A percentile compares a stretch with the other conserved stretches of the same genome.
These are phyloP conservation scores for Ilyonectria sp. DNA, from an alignment of 2,329 filamentous ascomycete genomes.

Conservation along the genomic window DNA sequence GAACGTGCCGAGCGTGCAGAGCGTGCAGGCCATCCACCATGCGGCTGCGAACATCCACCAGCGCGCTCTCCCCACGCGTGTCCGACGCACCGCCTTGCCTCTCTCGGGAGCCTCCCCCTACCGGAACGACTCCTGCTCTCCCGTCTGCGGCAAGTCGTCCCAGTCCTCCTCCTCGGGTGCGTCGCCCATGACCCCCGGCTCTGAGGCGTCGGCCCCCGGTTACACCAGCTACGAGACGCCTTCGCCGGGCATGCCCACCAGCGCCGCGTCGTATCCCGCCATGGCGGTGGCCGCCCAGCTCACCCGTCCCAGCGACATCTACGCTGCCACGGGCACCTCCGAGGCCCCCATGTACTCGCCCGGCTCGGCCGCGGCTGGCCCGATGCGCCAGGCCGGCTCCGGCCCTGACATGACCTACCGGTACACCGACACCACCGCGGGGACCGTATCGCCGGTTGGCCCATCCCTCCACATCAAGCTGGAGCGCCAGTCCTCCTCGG, in stretches of 20 bases:
- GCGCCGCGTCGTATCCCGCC: slow-evolving; percentile 37
- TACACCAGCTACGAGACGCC: slow-evolving; percentile 45
- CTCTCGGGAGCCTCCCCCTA: slow-evolving; percentile 41
- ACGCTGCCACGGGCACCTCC: slow-evolving; percentile 38
- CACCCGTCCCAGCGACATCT: slow-evolving; percentile 38
- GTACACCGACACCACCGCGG: slow-evolving; percentile 50
- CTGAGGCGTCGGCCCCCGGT: slow-evolving; percentile 37
- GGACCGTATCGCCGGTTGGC: slow-evolving; percentile 29
- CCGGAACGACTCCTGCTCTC: slow-evolving; percentile 47
- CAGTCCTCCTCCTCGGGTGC: slow-evolving; percentile 39
- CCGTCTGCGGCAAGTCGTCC: slow-evolving; percentile 42
- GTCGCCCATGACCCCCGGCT: slow-evolving; percentile 40
- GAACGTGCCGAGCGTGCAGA: slow-evolving; percentile 34
- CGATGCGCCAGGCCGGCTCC: slow-evolving; percentile 21
- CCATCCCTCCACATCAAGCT: neutral
- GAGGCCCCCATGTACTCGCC: slow-evolving; percentile 32
- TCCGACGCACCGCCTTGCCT: slow-evolving; percentile 35
- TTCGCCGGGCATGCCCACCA: slow-evolving; percentile 32
- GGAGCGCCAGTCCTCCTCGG: neutral
- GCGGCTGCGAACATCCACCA: slow-evolving; percentile 35
- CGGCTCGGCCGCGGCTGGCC: neutral
- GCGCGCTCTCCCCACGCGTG: slow-evolving; percentile 40
- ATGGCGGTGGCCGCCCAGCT: slow-evolving; percentile 36
- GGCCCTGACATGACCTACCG: slow-evolving; percentile 49
- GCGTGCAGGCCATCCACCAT: slow-evolving; percentile 20